Conservation (phyloP, 2,329 filamentous ascomycete species). For the Sarocladium oryzae region DNA sequence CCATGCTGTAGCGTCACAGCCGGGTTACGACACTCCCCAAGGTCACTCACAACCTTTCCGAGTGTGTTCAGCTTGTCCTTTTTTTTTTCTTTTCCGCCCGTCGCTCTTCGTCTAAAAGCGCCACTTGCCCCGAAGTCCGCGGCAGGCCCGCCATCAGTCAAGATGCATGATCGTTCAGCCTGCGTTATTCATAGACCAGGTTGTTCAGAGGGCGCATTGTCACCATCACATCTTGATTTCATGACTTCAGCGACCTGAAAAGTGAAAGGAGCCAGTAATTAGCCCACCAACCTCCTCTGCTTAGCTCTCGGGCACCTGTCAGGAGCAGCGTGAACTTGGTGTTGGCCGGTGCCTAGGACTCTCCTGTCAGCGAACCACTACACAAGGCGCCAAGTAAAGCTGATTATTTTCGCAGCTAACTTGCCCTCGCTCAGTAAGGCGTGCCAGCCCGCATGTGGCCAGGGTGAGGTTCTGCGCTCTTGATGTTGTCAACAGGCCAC, state of each 20-base stretch:
- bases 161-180: neutral
- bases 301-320: no score
- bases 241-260: no score
- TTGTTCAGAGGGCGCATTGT: neutral
- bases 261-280: no score
- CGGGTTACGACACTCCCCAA: neutral
- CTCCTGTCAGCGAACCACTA: neutral
- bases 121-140: neutral
- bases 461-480: no score
- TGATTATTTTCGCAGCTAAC: neutral
- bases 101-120: constrained; percentile 1
- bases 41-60: neutral
- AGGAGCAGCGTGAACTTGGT: no score
- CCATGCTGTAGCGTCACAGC: neutral
- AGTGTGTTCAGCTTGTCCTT: neutral
- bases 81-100: neutral
- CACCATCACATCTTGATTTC: no score
- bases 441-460: neutral
- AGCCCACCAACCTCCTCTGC: no score
- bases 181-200: neutral
- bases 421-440: neutral
- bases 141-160: neutral
- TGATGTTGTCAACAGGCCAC: no score
- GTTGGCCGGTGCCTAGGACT: no score
- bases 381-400: neutral